Evolutionary conservation across 495 filamentous ascomycete species (phyloP), one percentile per base, ranked within the genome.

Genomic region (Talaromyces borbonicus): DNA sequence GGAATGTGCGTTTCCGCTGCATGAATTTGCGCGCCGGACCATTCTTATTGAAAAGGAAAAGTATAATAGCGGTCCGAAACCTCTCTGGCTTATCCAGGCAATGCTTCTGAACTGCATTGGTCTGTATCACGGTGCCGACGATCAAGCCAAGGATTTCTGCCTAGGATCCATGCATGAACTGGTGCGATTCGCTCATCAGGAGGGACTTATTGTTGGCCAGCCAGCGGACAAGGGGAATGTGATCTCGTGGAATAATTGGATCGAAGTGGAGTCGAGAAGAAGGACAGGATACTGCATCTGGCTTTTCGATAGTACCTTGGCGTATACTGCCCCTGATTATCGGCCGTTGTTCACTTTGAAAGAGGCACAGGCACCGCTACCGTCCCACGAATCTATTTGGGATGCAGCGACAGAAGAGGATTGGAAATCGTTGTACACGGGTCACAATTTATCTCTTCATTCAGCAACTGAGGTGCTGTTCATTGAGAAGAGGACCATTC

Each of bases 341-440:
- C 59, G 57, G 19, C 63, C 68, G 2, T 38, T 57, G 0, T 51
- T 73, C 4, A 59, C 56, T 1, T 55, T 74, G 11, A 62, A 72
- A 27, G 67, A 71, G 50, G 67, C 62, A 37, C 57, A 60, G 39
- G 60, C 68, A 16, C 48, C 60, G 2, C 48, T 77, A 9, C 73
- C 73, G 3, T 67, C 63, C 12, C 59, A 68, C 47, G 72, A 77
- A 49, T 59, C 47, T 6, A 37, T 73, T 8, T 77, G 73, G 73
- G 59, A 69, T 32, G 67, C 65, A 20, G 41, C 45, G 8, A 59
- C 64, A 1, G 56, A 62, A 37, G 54, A 61, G 11, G 43, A 45
- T 8, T 74, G 71, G 72, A 56, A 61, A 44, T 52, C 56, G 12
- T 46, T 62, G 29, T 61, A 57, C 49, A 54, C 58, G 1, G 24